These are phyloP conservation scores for Plantago coronopus DNA, from an alignment of 305 asterid genomes.

Conservation along the genomic window DNA sequence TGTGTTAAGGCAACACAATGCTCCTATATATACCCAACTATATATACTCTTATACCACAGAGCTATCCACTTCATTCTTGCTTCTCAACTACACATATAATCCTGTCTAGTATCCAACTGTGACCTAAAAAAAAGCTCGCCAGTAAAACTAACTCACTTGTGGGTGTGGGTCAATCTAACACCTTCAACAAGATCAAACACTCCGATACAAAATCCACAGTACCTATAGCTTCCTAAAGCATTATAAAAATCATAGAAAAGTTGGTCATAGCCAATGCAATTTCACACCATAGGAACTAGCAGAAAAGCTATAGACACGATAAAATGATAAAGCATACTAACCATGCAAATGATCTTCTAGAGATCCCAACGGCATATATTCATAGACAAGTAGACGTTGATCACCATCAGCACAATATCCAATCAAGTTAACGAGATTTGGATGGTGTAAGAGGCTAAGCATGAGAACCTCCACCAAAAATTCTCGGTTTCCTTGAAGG, in stretches of 20 bases:
- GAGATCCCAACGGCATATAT: constrained; percentile 90
- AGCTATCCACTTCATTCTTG: too few relatives aligned
- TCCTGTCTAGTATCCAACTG: too few relatives aligned
- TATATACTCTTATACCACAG: too few relatives aligned
- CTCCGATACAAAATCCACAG: too few relatives aligned
- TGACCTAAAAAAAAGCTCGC: too few relatives aligned
- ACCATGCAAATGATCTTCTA: constrained; percentile 95
- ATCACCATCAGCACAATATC: constrained; percentile 92
- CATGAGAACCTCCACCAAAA: constrained; percentile 91
- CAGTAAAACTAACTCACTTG: too few relatives aligned
- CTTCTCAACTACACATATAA: too few relatives aligned
- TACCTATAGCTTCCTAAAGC: too few relatives aligned
- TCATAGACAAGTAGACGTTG: constrained; percentile 92
- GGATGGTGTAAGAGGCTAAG: constrained; percentile 86
- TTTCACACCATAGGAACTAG: not conserved
- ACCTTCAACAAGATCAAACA: too few relatives aligned
- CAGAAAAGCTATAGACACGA: not conserved
- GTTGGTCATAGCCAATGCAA: not conserved
- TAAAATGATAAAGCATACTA: constrained; percentile 24
- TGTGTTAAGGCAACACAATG: too few relatives aligned
- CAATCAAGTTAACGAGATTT: constrained; percentile 82
- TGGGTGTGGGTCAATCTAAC: too few relatives aligned
- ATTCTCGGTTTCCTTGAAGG: constrained; percentile 85
- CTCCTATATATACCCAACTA: too few relatives aligned
- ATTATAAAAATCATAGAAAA: not conserved